phyloP scores from a whole-genome alignment of 1,284 basidiomycete genomes.

The Rhizopogon hawkerae region DNA sequence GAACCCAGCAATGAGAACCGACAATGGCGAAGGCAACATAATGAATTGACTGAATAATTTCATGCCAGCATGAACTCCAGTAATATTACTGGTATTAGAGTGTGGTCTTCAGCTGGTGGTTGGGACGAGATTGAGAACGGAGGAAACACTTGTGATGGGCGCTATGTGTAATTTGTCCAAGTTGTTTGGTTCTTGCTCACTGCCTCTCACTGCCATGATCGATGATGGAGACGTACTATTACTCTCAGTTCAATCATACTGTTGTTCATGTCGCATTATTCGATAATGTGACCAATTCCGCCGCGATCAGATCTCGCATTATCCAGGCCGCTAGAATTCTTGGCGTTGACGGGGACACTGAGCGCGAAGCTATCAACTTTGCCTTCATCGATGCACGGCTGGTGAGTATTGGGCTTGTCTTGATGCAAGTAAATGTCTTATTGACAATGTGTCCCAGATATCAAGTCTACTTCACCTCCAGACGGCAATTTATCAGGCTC shows the following conservation, averaged over 20 bases:
- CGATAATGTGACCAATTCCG: constrained; percentile 55
- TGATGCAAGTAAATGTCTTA: not conserved
- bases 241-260: constrained; percentile 44
- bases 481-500: constrained; percentile 74
- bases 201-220: not conserved
- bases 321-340: constrained; percentile 55
- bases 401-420: constrained; percentile 28
- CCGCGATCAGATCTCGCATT: constrained; percentile 54
- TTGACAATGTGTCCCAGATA: constrained; percentile 37
- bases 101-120: not conserved
- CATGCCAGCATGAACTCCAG: constrained; percentile 10
- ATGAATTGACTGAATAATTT: not conserved
- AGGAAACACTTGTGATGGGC: not conserved
- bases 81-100: not conserved
- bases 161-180: not conserved
- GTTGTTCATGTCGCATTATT: constrained; percentile 62
- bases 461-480: constrained; percentile 69
- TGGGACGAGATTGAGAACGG: not conserved
- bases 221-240: constrained; percentile 46
- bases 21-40: constrained; percentile 5
- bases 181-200: not conserved
- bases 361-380: constrained; percentile 73
- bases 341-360: constrained; percentile 55
- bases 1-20: constrained; percentile 28
- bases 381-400: constrained; percentile 79